phyloP scores from a whole-genome alignment of 805 yeast genomes.

The Priceomyces fermenticarens region DNA sequence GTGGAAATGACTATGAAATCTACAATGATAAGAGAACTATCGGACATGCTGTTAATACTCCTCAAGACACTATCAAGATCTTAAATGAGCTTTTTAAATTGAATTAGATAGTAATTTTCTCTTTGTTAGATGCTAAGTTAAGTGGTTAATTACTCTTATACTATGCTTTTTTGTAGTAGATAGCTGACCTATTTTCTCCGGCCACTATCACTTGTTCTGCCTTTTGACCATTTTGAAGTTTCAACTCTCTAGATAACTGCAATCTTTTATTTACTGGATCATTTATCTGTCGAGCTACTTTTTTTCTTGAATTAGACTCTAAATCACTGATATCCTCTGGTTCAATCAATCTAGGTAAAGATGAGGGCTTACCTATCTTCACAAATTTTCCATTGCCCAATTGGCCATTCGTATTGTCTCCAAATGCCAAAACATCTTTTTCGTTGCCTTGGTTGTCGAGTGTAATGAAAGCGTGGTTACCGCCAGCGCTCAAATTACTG shows the following conservation, averaged over 20 bases:
- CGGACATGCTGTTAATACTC: conserved; percentile 90
- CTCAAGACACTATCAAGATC: conserved; percentile 84
- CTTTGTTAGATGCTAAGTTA: too few relatives aligned
- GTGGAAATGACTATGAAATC: conserved; percentile 99
- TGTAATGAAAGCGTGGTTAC: conserved; percentile 61
- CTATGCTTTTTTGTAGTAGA: conserved; percentile 46
- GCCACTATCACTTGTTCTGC: conserved; percentile 59
- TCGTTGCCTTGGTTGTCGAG: conserved; percentile 42
- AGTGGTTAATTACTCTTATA: background rate
- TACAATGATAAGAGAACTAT: conserved; percentile 88
- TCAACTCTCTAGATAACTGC: conserved; percentile 32
- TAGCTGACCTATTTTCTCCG: conserved; percentile 60
- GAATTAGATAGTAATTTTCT: conserved; percentile 15
- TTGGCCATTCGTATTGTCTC: conserved; percentile 80
- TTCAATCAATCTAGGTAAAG: conserved; percentile 56
- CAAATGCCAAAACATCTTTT: conserved; percentile 74
- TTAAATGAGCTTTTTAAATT: conserved; percentile 76
- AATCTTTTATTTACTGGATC: conserved; percentile 43
- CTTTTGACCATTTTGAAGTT: conserved; percentile 20
- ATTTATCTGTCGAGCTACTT: conserved; percentile 27
- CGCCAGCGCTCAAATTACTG: conserved; percentile 56
- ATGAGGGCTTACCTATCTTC: conserved; percentile 53
- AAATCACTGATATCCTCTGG: conserved; percentile 38
- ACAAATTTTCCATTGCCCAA: conserved; percentile 76
- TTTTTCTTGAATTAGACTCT: conserved; percentile 10